Evolutionary conservation across 129 eudicot species (phyloP), one percentile per base, ranked within the genome.

Genomic region (Glebionis coronaria): DNA sequence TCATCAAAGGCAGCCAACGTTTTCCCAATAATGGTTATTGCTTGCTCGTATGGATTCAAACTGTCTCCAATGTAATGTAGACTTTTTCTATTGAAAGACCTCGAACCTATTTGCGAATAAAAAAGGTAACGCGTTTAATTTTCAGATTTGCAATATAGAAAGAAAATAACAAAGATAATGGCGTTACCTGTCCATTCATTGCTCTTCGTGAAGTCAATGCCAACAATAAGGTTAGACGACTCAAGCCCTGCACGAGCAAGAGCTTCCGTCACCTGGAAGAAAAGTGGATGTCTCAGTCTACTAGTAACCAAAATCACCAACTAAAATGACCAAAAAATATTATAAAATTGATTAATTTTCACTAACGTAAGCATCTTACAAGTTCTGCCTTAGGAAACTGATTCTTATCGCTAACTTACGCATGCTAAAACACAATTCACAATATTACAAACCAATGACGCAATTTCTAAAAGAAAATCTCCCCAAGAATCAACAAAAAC

Each of bases 191-290:
- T 88, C 98, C 96, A 92, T 67, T 86, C 98, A 62, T 92, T 92
- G 84, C 98, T 92, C 83, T 88, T 88, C 14, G 98, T 92, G 90
- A 92, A 92, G 78, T 92, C 98, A 31, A 92, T 84, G 29, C 98
- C 96, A 69, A 92, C 86, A 71, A 92, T 88, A 18, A 92, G 95
- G 78, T 92, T 92, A 47, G 98, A 92, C 52, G 98, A 92, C 65
- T 88, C 98, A 7, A 92, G 96, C 31, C 98, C 98, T 76, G 96
- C 96, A 44, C 81, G 86, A 23, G 91, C 91, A 68, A 92, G 88
- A 21, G 95, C 98, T 64, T 82, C 85, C 5, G 98, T 86, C 73
- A 92, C 98, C 98, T 92, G 67, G 61, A 56, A 20, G 69, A 63
- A 54, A 47, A 11, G 38, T 72, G 35, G n/a, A 42, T 15, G 16